Evolutionary conservation across 805 yeast genomes (phyloP), one percentile per base, ranked within the genome.

Genomic region (Schwanniomyces occidentalis): DNA sequence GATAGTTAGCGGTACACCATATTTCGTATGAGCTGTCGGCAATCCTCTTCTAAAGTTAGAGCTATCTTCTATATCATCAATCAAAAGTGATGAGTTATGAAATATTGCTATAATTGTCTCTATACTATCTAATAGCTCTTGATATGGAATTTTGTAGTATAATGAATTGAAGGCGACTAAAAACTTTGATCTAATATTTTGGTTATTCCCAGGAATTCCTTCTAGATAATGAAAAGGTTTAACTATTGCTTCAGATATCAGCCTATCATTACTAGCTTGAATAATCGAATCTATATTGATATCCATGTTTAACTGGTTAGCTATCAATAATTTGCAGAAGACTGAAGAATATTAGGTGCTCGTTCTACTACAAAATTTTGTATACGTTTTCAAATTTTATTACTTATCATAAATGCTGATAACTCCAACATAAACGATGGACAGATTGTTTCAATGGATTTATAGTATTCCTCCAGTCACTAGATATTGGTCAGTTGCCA

Each of bases 21-120:
- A 90, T 12, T 82, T 70, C 32, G 75, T 58, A 56, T 90, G 96
- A 0, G 96, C 85, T 4, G 86, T 80, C 1, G 89, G 88, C 22
- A 66, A 58, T 1, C 96, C 96, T 25, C 98, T 58, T 45, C 98
- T 68, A 28, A 78, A 62, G 14, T 59, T 61, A 0, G 95, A 83
- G 25, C 61, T 67, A 55, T 90, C 98, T 53, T 90, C 98, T 17
- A 90, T 84, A 51, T 90, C 98, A 57, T 90, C 98, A 24, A 90
- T 77, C 8, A 63, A 49, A 17, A 64, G 51, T 4, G 65, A 58
- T 8, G 64, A 53, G 20, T 61, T 61, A 37, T 65, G 71, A 34
- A 65, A 58, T 4, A 56, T 56, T 6, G 60, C 52, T 14, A 64
- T 56, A 4, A 63, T 48, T 16, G 50, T 56, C 21, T 55, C 58